These are phyloP conservation scores for Ogataea nakhonphanomensis DNA, from an alignment of 805 yeast species.

Conservation along the genomic window DNA sequence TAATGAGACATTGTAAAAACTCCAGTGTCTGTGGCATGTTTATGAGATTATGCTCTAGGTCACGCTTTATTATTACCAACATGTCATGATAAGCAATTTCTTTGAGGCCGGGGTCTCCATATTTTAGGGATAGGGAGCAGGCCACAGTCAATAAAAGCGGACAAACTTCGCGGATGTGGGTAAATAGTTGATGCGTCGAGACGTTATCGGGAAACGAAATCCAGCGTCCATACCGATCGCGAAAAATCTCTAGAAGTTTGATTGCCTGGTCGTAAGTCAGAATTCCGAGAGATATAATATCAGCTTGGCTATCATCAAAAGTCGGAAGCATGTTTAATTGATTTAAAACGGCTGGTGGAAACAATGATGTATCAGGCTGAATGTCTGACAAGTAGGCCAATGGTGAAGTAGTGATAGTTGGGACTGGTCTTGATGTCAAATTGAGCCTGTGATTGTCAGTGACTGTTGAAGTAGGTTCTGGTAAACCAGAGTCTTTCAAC, in stretches of 20 bases:
- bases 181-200: slow-evolving; percentile 47
- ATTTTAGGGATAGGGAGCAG: slow-evolving; percentile 60
- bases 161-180: slow-evolving; percentile 46
- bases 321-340: slow-evolving; percentile 13
- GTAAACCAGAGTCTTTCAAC: slow-evolving; percentile 7
- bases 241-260: slow-evolving; percentile 52
- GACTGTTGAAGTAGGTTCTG: slow-evolving; percentile 6
- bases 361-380: slow-evolving; percentile 31
- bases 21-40: slow-evolving; percentile 46
- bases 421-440: slow-evolving; percentile 13
- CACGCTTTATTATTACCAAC: slow-evolving; percentile 45
- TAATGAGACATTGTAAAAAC: slow-evolving; percentile 64
- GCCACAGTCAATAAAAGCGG: slow-evolving; percentile 66
- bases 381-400: slow-evolving; percentile 38
- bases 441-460: slow-evolving; percentile 8
- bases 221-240: slow-evolving; percentile 75
- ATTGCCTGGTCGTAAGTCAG: slow-evolving; percentile 46
- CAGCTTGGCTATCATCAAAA: slow-evolving; percentile 26
- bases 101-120: slow-evolving; percentile 37
- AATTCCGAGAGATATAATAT: slow-evolving; percentile 49
- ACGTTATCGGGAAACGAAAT: slow-evolving; percentile 60
- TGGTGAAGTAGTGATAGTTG: slow-evolving; percentile 42
- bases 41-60: slow-evolving; percentile 44
- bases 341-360: slow-evolving; percentile 18
- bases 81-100: slow-evolving; percentile 41